Conservation (phyloP, 331 rosid genomes). For the Saraca asoca region DNA sequence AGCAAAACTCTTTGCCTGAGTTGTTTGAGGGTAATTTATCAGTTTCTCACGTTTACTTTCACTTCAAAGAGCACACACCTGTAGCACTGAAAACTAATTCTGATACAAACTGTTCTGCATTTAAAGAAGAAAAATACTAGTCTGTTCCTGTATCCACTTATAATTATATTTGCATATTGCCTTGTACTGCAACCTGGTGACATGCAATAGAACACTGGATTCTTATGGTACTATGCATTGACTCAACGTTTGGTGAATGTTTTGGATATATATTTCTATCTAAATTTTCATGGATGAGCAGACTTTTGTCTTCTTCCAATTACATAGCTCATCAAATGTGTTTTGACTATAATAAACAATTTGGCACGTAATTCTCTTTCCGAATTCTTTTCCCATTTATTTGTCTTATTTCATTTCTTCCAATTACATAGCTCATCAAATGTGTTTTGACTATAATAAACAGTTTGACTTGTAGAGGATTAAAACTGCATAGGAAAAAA, state of each 20-base stretch:
- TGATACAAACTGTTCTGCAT: conserved; percentile 11
- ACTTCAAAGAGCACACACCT: neutral
- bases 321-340: conserved; percentile 6
- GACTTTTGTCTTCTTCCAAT: neutral
- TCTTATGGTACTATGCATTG: neutral
- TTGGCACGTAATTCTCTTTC: conserved; percentile 14
- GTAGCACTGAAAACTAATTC: conserved; percentile 17
- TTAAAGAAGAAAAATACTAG: conserved; percentile 7
- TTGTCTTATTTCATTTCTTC: neutral
- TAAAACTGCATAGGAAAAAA: neutral
- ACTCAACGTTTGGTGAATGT: neutral
- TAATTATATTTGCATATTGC: conserved; percentile 5
- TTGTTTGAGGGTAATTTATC: conserved; percentile 68
- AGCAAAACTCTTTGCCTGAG: conserved; percentile 51
- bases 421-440: no score
- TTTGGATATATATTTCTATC: neutral
- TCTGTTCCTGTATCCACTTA: neutral
- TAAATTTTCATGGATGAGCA: neutral
- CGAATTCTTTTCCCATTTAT: neutral
- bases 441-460: no score
- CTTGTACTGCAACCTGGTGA: conserved; percentile 13
- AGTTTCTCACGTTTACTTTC: conserved; percentile 15
- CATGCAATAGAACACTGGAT: conserved; percentile 13
- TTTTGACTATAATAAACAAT: neutral
- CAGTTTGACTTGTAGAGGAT: conserved; percentile 3